These are phyloP conservation scores for Fusarium chlamydosporum DNA, from an alignment of 2,329 filamentous ascomycete genomes.

Conservation along the genomic window DNA sequence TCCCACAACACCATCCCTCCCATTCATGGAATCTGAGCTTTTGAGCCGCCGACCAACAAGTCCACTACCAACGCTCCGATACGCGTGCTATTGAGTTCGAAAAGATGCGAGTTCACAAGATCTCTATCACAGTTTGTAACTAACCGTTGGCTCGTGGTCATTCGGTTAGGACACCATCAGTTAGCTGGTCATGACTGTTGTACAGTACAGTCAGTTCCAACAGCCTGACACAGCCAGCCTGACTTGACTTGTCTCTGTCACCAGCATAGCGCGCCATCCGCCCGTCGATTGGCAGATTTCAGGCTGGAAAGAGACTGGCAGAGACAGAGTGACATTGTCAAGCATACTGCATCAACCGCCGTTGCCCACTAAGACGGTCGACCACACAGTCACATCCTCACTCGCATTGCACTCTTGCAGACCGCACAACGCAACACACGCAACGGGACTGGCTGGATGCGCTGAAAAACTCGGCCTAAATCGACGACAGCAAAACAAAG, in stretches of 20 bases:
- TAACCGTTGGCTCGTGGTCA: constrained; percentile 36
- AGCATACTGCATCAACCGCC: constrained; percentile 44
- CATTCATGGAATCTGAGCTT: constrained; percentile 21
- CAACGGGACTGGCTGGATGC: constrained; percentile 17
- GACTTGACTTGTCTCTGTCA: constrained; percentile 27
- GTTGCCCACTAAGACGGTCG: constrained; percentile 28
- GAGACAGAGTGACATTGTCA: constrained; percentile 45
- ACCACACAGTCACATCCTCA: constrained; percentile 44
- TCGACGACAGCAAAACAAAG: constrained; percentile 9
- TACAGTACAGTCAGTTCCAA: constrained; percentile 19
- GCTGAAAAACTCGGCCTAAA: constrained; percentile 1
- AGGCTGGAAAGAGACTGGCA: constrained; percentile 19
- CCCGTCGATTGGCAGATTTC: constrained; percentile 27
- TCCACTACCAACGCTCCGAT: constrained; percentile 21
- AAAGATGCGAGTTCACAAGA: constrained; percentile 24
- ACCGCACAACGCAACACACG: constrained; percentile 11
- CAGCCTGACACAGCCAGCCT: constrained; percentile 19
- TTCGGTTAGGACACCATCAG: constrained; percentile 31
- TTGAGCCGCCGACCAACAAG: constrained; percentile 43
- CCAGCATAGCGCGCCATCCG: constrained; percentile 32
- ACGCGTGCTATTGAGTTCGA: constrained; percentile 9
- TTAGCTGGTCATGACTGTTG: background rate
- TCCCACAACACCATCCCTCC: constrained; percentile 34
- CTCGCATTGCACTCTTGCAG: constrained; percentile 38
- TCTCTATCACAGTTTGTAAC: constrained; percentile 33